A percentile compares a stretch with the other conserved stretches of the same genome.
Conservation (phyloP, 1,284 basidiomycete species). For the Porodaedalea pini region DNA sequence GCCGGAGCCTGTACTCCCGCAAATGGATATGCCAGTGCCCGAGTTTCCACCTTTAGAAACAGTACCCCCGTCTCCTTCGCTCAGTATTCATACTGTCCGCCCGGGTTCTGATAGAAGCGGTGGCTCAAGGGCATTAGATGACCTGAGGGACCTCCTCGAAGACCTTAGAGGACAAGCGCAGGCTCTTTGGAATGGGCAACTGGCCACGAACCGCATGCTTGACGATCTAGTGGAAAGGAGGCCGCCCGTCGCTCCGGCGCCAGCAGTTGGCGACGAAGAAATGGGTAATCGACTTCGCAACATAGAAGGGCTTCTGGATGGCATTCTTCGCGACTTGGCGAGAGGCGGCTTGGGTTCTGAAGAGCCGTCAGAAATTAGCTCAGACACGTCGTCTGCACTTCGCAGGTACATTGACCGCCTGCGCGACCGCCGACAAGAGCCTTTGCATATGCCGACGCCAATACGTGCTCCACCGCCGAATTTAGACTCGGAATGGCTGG, state of each 20-base stretch:
- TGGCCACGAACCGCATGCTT: slow-evolving; percentile 47
- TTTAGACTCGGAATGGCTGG: slow-evolving; percentile 19
- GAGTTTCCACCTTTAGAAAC: not conserved
- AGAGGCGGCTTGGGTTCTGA: slow-evolving; percentile 3
- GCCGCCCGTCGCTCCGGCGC: slow-evolving; percentile 18
- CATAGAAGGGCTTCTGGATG: slow-evolving; percentile 45
- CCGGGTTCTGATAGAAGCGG: slow-evolving; percentile 15
- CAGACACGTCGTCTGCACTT: slow-evolving; percentile 19
- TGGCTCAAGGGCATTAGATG: slow-evolving; percentile 15
- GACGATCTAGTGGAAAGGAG: slow-evolving; percentile 39
- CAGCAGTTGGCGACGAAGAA: slow-evolving; percentile 33
- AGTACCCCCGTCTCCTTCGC: slow-evolving; percentile 2
- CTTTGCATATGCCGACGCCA: slow-evolving; percentile 20
- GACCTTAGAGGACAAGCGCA: slow-evolving; percentile 49
- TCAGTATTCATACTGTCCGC: slow-evolving; percentile 2
- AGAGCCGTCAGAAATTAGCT: slow-evolving; percentile 18
- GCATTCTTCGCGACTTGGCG: slow-evolving; percentile 20
- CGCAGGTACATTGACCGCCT: slow-evolving; percentile 17
- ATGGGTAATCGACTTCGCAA: slow-evolving; percentile 35
- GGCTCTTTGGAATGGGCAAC: slow-evolving; percentile 56
- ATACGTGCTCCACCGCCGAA: slow-evolving; percentile 12
- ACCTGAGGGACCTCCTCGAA: slow-evolving; percentile 38
- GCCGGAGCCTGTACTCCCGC: not conserved
- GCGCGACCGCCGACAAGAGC: slow-evolving; percentile 14
- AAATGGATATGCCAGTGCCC: slow-evolving; percentile 4